These are phyloP conservation scores for Hirsutella rhossiliensis DNA, from an alignment of 2,329 filamentous ascomycete species.

Conservation along the genomic window DNA sequence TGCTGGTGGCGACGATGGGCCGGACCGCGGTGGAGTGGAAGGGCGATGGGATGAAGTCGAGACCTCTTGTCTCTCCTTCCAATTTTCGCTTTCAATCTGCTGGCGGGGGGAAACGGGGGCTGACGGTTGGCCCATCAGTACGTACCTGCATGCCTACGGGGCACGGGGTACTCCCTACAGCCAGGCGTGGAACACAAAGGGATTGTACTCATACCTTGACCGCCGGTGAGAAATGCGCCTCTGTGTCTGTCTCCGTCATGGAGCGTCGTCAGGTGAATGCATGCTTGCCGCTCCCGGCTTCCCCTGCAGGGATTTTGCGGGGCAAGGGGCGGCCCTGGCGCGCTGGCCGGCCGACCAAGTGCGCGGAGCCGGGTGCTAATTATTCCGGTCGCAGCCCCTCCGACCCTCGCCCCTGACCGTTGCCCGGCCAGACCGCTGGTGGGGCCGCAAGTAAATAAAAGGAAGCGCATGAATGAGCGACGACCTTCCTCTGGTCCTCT, in stretches of 20 bases:
- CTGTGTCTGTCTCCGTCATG: not conserved
- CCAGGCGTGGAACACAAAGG: not conserved
- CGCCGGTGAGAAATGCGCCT: too few relatives aligned
- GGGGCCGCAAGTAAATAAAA: conserved; percentile 35
- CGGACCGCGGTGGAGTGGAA: not conserved
- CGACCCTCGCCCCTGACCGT: conserved; percentile 9
- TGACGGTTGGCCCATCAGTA: not conserved
- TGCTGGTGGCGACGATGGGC: not conserved
- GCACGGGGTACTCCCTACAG: not conserved
- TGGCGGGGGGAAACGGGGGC: too few relatives aligned
- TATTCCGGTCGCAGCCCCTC: conserved; percentile 2
- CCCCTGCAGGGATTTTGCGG: too few relatives aligned
- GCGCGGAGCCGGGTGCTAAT: conserved; percentile 2
- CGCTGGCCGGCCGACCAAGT: too few relatives aligned
- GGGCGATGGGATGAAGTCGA: not conserved
- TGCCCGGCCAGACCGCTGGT: conserved; percentile 22
- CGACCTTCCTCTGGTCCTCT: conserved; percentile 6
- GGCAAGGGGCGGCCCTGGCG: too few relatives aligned
- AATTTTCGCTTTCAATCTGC: too few relatives aligned
- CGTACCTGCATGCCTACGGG: not conserved
- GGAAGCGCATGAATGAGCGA: conserved; percentile 13
- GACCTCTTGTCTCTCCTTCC: not conserved
- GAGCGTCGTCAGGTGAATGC: not conserved
- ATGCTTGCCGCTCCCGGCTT: not conserved
- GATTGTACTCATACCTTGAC: too few relatives aligned